phyloP scores from a whole-genome alignment of 2,329 filamentous ascomycete species.

The Byssoonygena ceratinophila region DNA sequence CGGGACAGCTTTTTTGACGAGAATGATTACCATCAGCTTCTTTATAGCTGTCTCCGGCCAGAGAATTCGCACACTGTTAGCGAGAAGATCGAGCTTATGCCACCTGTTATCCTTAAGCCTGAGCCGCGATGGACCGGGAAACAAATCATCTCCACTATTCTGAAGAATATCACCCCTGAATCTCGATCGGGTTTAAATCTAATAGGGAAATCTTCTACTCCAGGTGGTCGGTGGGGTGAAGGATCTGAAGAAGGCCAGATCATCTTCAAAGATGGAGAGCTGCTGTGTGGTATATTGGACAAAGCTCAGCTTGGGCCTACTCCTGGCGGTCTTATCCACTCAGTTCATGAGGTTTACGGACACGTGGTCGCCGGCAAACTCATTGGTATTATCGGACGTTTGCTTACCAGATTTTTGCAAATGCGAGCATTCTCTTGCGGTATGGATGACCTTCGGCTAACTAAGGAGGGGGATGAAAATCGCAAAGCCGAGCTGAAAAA shows the following conservation, averaged over 20 bases:
- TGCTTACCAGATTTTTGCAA: slow-evolving; percentile 79
- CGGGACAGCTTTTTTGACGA: slow-evolving; percentile 83
- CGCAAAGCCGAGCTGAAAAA: slow-evolving; percentile 58
- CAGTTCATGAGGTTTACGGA: slow-evolving; percentile 87
- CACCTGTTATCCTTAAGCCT: slow-evolving; percentile 74
- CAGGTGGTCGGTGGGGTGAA: slow-evolving; percentile 65
- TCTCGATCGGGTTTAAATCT: slow-evolving; percentile 69
- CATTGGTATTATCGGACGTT: slow-evolving; percentile 75
- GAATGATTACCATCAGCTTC: slow-evolving; percentile 82
- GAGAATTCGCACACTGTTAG: slow-evolving; percentile 80
- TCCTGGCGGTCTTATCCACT: slow-evolving; percentile 77
- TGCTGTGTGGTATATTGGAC: slow-evolving; percentile 84
- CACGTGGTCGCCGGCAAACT: slow-evolving; percentile 75
- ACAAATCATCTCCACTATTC: slow-evolving; percentile 81
- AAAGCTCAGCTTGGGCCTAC: slow-evolving; percentile 89
- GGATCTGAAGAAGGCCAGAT: slow-evolving; percentile 65
- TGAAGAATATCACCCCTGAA: slow-evolving; percentile 79
- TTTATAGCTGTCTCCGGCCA: slow-evolving; percentile 80
- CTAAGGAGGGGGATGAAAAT: slow-evolving; percentile 61
- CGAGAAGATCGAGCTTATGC: slow-evolving; percentile 68
- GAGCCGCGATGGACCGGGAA: slow-evolving; percentile 85
- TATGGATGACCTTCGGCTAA: slow-evolving; percentile 88
- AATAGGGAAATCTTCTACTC: slow-evolving; percentile 66
- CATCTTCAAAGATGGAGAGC: slow-evolving; percentile 73
- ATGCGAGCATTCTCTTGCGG: slow-evolving; percentile 96